Base-by-base conservation (phyloP, 768 basidiomycete genomes). In the Suillus variegatus region DNA sequence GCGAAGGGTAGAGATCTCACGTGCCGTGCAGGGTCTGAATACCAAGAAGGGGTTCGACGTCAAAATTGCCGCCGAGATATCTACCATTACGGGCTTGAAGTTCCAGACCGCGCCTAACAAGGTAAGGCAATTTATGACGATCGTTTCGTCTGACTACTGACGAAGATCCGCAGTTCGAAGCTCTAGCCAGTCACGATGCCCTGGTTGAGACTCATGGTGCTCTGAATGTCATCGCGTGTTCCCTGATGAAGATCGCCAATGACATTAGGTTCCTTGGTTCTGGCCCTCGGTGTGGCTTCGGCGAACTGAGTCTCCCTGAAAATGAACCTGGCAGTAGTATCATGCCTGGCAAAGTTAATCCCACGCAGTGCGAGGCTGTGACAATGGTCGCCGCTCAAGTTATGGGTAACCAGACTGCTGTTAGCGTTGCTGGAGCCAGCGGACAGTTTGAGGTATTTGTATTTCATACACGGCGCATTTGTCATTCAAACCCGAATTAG, bases 341-440 rank as follows among this genome's bases (percentile, higher is more conserved):
- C 80, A 99, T 99, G 97, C 97, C 96, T 8, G 97, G 97, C 66
- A 99, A 99, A 82, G 97, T 99, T 65, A 99, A 99, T 81, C 97
- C 97, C 13, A 99, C 97, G 6, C 97, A 99, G 76, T 99, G 97
- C 71, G 97, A 99, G 79, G 97, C 97, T 9, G 78, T 99, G 67
- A 99, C 97, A 12, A 99, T 99, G 97, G 95, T 99, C 28, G 94
- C 95, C 49, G 95, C 97, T 0, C 97, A 99, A 77, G 97, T 99
- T 6, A 97, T 99, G 79, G 97, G 97, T 49, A 99, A 99, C 80
- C 93, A 99, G 78, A 95, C 95, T 13, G 79, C 90, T 54, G 93
- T 99, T 75, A 92, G 90, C 71, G 82, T 99, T 69, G 96, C 95
- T 43, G 94, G 97, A 61, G 89, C 95, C 18, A 94, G 90, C 74